A percentile compares a stretch with the other conserved stretches of the same genome.
These are phyloP conservation scores for Fusarium sp. DNA, from an alignment of 2,329 filamentous ascomycete genomes.

Conservation along the genomic window DNA sequence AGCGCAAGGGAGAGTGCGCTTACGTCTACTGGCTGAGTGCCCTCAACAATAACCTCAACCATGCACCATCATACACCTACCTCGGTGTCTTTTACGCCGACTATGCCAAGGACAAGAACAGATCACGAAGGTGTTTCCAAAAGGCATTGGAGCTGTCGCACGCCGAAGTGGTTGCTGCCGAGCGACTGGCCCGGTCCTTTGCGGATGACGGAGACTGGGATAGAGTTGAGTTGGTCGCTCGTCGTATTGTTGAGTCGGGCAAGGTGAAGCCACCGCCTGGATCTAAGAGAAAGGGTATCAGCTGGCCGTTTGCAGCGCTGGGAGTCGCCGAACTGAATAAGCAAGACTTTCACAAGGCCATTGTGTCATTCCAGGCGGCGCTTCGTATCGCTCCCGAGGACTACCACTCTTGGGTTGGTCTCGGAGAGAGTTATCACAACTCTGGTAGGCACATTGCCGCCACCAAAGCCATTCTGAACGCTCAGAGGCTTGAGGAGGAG, in stretches of 20 bases:
- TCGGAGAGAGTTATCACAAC: constrained; percentile 97
- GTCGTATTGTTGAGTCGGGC: constrained; percentile 93
- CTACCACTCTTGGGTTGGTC: constrained; percentile 95
- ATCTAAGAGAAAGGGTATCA: constrained; percentile 91
- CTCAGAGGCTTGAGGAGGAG: constrained; percentile 77
- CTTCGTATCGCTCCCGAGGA: constrained; percentile 85
- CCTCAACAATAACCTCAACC: constrained; percentile 86
- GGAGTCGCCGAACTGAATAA: constrained; percentile 96
- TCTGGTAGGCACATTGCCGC: constrained; percentile 95
- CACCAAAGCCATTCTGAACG: constrained; percentile 88
- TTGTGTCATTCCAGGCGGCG: constrained; percentile 91
- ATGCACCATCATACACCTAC: constrained; percentile 90
- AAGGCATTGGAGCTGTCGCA: constrained; percentile 95
- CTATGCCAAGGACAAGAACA: constrained; percentile 86
- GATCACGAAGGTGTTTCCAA: constrained; percentile 92
- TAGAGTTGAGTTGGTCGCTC: constrained; percentile 90
- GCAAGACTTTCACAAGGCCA: constrained; percentile 87
- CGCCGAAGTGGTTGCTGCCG: constrained; percentile 86
- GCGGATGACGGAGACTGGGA: constrained; percentile 96
- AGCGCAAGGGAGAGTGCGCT: constrained; percentile 74
- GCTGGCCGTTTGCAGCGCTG: constrained; percentile 94
- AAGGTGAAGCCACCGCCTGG: constrained; percentile 90
- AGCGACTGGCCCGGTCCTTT: constrained; percentile 86
- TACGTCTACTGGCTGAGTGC: constrained; percentile 87
- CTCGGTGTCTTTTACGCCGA: constrained; percentile 92